These are phyloP conservation scores for Schizosaccharomyces versatilis DNA, from an alignment of 1,139 yeast species.

Conservation along the genomic window DNA sequence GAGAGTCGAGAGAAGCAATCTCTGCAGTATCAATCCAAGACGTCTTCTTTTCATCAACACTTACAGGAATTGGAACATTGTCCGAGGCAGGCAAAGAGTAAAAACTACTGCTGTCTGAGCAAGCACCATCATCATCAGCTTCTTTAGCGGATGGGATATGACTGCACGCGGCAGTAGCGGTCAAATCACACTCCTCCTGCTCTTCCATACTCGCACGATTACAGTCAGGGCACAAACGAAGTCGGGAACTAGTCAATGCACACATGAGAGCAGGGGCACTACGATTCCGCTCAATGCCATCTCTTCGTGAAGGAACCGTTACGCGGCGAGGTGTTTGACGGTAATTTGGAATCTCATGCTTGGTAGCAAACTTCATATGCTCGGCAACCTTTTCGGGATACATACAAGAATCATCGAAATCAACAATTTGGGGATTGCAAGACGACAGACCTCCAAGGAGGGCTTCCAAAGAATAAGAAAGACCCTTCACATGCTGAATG, in stretches of 20 bases:
- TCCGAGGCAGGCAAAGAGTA: conserved; percentile 10
- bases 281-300: neutral
- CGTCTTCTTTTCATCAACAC: neutral
- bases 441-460: conserved; percentile 40
- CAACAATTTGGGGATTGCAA: conserved; percentile 12
- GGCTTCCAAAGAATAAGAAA: conserved; percentile 78
- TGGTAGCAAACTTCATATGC: conserved; percentile 55
- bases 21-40: conserved; percentile 2
- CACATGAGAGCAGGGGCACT: neutral
- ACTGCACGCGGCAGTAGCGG: too few species aligned
- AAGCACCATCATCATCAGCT: conserved; percentile 23
- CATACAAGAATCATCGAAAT: conserved; percentile 17
- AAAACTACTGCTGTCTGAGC: conserved; percentile 41
- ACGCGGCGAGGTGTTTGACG: conserved; percentile 12
- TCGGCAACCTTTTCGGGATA: conserved; percentile 19
- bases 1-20: conserved; percentile 5
- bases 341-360: conserved; percentile 35
- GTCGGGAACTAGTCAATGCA: too few species aligned
- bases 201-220: too few species aligned
- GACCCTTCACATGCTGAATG: conserved; percentile 91
- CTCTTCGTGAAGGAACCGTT: conserved; percentile 15
- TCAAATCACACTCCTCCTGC: too few species aligned
- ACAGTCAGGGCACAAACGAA: too few species aligned
- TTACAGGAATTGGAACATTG: conserved; percentile 14
- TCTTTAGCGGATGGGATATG: too few species aligned